Conservation (phyloP, 2,329 filamentous ascomycete genomes). For the Hypoxylon sp. region DNA sequence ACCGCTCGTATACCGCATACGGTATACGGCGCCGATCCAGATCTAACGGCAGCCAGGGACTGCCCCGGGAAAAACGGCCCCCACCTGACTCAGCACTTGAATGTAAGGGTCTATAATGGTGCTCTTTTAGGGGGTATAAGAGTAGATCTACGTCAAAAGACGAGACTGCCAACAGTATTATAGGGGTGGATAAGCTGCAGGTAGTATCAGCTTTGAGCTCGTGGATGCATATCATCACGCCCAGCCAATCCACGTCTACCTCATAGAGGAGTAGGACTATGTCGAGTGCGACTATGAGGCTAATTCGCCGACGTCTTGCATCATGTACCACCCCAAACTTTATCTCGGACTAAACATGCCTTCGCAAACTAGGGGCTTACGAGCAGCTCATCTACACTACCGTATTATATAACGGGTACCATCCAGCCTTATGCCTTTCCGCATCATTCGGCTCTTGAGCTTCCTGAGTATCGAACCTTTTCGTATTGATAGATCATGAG, state of each 20-base stretch:
- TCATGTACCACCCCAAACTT: not conserved
- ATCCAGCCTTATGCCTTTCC: not conserved
- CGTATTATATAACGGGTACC: not conserved
- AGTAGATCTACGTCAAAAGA: not conserved
- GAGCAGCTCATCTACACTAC: not conserved
- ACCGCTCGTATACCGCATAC: no score
- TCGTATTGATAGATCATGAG: constrained; percentile 5
- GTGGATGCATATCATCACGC: constrained; percentile 7
- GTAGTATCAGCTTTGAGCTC: constrained; percentile 6
- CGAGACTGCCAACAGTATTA: not conserved
- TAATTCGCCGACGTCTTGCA: not conserved
- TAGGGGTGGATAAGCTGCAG: not conserved
- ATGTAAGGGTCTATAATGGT: no score
- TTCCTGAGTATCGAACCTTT: no score
- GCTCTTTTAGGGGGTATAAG: not conserved
- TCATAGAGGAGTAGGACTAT: not conserved
- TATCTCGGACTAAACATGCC: not conserved
- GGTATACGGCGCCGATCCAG: no score
- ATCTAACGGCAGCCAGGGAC: no score
- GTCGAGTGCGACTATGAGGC: constrained; percentile 1
- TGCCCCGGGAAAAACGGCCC: no score
- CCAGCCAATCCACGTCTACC: not conserved
- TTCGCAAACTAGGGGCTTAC: not conserved
- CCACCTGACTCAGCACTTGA: no score
- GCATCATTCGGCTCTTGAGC: not conserved